Evolutionary conservation across 78 protist species (phyloP).

Genomic region (Tieghemostelium lacteum): DNA sequence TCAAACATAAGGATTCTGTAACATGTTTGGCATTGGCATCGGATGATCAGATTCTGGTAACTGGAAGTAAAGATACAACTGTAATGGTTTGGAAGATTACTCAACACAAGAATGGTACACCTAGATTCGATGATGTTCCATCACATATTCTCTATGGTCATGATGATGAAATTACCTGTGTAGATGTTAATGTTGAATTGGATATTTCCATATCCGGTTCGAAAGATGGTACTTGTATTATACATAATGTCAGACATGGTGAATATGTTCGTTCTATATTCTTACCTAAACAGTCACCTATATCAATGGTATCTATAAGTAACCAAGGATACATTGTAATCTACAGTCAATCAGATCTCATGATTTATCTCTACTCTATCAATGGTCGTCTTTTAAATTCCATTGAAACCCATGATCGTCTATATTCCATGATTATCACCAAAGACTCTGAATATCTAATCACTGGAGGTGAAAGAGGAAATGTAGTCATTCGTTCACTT

Average conservation of each 20-base stretch:
- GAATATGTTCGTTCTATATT: slow-evolving; percentile 60
- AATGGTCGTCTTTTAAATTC: slow-evolving; percentile 75
- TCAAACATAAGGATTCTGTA: slow-evolving; percentile 88
- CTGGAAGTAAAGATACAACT: slow-evolving; percentile 94
- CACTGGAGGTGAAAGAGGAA: slow-evolving; percentile 78
- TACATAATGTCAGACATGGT: slow-evolving; percentile 51
- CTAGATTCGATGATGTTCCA: slow-evolving; percentile 45
- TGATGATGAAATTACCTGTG: slow-evolving; percentile 88
- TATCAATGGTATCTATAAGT: slow-evolving; percentile 26
- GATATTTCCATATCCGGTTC: slow-evolving; percentile 91
- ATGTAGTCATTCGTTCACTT: slow-evolving; percentile 43
- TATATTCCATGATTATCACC: slow-evolving; percentile 54
- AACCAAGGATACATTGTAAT: slow-evolving; percentile 71
- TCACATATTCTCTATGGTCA: slow-evolving; percentile 85
- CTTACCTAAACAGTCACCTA: slow-evolving; percentile 47
- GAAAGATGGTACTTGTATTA: slow-evolving; percentile 76
- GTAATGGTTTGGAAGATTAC: slow-evolving; percentile 88
- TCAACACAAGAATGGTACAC: slow-evolving; percentile 44
- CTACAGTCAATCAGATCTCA: slow-evolving; percentile 61
- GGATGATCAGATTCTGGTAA: slow-evolving; percentile 80
- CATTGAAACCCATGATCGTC: slow-evolving; percentile 61
- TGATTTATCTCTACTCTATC: slow-evolving; percentile 71
- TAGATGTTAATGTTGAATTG: slow-evolving; percentile 80
- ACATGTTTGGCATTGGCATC: slow-evolving; percentile 90
- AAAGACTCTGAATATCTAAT: slow-evolving; percentile 66